phyloP scores from a whole-genome alignment of 352 stramenopile species.

The Pythium grandisporangium region DNA sequence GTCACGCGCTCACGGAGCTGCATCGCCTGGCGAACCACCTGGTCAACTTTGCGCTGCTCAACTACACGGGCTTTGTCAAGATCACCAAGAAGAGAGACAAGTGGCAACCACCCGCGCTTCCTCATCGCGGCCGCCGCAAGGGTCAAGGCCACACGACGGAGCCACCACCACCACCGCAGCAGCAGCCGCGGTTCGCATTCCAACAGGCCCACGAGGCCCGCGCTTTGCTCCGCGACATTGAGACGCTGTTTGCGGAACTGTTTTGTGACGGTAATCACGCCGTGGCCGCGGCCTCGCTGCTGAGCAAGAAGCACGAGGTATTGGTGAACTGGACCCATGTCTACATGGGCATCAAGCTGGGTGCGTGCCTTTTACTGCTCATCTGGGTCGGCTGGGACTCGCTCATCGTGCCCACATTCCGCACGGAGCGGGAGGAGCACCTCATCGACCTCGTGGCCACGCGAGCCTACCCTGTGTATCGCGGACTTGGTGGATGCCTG shows the following conservation, averaged over 20 bases:
- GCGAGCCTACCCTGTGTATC: slow-evolving; percentile 91
- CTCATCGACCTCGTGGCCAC: slow-evolving; percentile 72
- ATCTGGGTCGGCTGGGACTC: slow-evolving; percentile 96
- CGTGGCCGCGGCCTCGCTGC: slow-evolving; percentile 69
- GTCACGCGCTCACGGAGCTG: slow-evolving; percentile 90
- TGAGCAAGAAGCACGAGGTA: slow-evolving; percentile 70
- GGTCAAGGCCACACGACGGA: too few species aligned
- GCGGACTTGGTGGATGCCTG: slow-evolving; percentile 91
- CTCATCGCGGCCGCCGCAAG: slow-evolving; percentile 42
- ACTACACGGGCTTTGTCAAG: slow-evolving; percentile 98
- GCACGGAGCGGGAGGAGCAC: slow-evolving; percentile 49
- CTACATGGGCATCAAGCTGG: slow-evolving; percentile 81
- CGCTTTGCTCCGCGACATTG: slow-evolving; percentile 42
- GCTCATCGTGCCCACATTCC: slow-evolving; percentile 74
- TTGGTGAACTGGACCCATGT: slow-evolving; percentile 74
- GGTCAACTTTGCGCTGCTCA: slow-evolving; percentile 96
- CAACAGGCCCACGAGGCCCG: slow-evolving; percentile 38
- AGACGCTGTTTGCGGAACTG: slow-evolving; percentile 55
- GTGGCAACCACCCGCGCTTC: slow-evolving; percentile 26
- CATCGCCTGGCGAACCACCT: slow-evolving; percentile 92
- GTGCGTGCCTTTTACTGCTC: slow-evolving; percentile 65
- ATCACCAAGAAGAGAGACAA: slow-evolving; percentile 98
- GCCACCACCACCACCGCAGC: too few species aligned
- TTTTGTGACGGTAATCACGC: slow-evolving; percentile 68
- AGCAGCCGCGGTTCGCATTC: too few species aligned